Conservation (phyloP, 2,329 filamentous ascomycete species). For the Stemphylium lycopersici region DNA sequence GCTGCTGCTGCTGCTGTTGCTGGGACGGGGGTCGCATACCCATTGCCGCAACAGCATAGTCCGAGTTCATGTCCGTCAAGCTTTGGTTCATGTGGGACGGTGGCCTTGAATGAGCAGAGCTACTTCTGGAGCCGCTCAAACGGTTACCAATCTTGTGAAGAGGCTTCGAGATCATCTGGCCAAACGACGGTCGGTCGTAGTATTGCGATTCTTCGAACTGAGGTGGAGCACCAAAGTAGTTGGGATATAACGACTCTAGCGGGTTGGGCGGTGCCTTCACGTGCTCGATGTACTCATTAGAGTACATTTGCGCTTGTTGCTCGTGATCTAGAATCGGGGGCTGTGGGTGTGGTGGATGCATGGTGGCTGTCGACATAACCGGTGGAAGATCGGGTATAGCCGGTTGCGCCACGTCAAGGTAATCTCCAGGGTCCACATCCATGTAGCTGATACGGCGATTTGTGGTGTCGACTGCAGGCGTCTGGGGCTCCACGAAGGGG, state of each 20-base stretch:
- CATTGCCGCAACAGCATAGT: slow-evolving; percentile 30
- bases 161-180: slow-evolving; percentile 44
- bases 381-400: slow-evolving; percentile 36
- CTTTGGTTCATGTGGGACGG: slow-evolving; percentile 31
- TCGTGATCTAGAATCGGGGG: slow-evolving; percentile 28
- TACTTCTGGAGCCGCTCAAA: slow-evolving; percentile 31
- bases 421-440: slow-evolving; percentile 45
- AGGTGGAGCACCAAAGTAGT: slow-evolving; percentile 44
- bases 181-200: slow-evolving; percentile 44
- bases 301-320: slow-evolving; percentile 26
- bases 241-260: slow-evolving; percentile 41
- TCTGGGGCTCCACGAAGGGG: slow-evolving; percentile 32
- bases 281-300: slow-evolving; percentile 37
- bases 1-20: slow-evolving; percentile 22
- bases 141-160: slow-evolving; percentile 42
- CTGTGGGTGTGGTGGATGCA: slow-evolving; percentile 27
- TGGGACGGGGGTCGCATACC: slow-evolving; percentile 30
- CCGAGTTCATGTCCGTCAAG: slow-evolving; percentile 27
- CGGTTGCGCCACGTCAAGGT: slow-evolving; percentile 36
- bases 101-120: slow-evolving; percentile 30
- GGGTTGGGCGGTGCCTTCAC: slow-evolving; percentile 38
- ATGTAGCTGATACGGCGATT: slow-evolving; percentile 47
- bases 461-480: slow-evolving; percentile 31
- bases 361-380: slow-evolving; percentile 22
- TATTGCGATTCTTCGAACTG: slow-evolving; percentile 46